A percentile compares a stretch with the other conserved stretches of the same genome.
phyloP scores from a whole-genome alignment of 164 flowering plant species.

The Kalanchoe fedtschenkoi region DNA sequence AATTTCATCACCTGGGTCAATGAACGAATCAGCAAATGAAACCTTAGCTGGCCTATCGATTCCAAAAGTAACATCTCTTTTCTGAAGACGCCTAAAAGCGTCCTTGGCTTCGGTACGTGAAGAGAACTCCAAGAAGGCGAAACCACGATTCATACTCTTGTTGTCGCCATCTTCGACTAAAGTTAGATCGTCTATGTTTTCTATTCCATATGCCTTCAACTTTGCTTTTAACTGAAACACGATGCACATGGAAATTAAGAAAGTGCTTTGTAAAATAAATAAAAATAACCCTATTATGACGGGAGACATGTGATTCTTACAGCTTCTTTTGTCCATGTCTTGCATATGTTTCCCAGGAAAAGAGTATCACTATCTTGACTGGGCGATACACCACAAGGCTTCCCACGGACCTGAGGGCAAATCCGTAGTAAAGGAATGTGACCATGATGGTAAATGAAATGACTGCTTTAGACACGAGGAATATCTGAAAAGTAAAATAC shows the following conservation, averaged over 20 bases:
- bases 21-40: constrained; percentile 27
- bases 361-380: constrained; percentile 98
- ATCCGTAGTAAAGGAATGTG: not conserved
- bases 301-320: too few species aligned
- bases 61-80: constrained; percentile 21
- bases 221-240: constrained; percentile 71
- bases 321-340: constrained; percentile 89
- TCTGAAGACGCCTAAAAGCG: constrained; percentile 25
- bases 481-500: constrained; percentile 25
- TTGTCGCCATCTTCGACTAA: constrained; percentile 23
- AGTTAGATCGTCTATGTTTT: constrained; percentile 23
- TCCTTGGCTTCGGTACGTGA: constrained; percentile 22
- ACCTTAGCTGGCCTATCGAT: constrained; percentile 21
- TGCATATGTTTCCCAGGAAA: constrained; percentile 88
- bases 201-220: constrained; percentile 71
- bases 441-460: not conserved
- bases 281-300: not conserved
- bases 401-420: constrained; percentile 66
- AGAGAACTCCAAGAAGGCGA: constrained; percentile 25
- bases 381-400: constrained; percentile 89
- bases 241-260: constrained; percentile 12
- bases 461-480: too few species aligned
- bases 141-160: constrained; percentile 26
- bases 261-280: not conserved
- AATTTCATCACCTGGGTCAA: constrained; percentile 26